Evolutionary conservation across 306 rosid genomes (phyloP).

Genomic region (Senna tora): DNA sequence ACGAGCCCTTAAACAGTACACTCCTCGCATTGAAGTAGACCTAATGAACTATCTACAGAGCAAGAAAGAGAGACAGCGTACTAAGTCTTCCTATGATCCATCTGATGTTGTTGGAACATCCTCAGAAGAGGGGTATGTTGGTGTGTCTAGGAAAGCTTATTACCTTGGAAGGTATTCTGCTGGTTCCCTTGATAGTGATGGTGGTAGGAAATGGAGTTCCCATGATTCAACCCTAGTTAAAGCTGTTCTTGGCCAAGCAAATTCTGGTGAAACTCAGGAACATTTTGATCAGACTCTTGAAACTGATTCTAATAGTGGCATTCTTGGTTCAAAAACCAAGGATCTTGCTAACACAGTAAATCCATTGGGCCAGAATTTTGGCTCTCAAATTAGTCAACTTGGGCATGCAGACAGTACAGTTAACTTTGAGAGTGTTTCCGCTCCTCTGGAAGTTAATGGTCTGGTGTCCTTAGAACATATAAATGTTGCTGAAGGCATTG

Average conservation of each 20-base stretch:
- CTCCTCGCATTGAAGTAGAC: constrained; percentile 99
- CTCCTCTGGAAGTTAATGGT: constrained; percentile 61
- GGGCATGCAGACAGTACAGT: constrained; percentile 56
- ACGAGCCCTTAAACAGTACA: constrained; percentile 91
- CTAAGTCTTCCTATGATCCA: constrained; percentile 85
- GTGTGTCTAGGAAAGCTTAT: constrained; percentile 73
- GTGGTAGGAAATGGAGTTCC: constrained; percentile 95
- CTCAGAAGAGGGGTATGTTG: constrained; percentile 86
- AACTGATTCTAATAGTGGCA: constrained; percentile 54
- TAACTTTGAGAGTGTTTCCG: constrained; percentile 63
- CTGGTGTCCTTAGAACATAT: constrained; percentile 53
- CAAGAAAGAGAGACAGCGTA: constrained; percentile 91
- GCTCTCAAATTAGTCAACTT: constrained; percentile 55
- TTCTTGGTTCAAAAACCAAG: constrained; percentile 55
- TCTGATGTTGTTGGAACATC: constrained; percentile 97
- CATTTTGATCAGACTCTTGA: constrained; percentile 60
- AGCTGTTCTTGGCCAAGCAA: constrained; percentile 59
- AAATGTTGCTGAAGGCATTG: constrained; percentile 57
- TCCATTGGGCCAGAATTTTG: constrained; percentile 55
- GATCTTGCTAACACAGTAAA: constrained; percentile 50
- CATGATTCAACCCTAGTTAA: constrained; percentile 69
- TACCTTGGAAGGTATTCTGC: constrained; percentile 86
- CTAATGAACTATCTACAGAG: constrained; percentile 87
- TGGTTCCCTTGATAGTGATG: constrained; percentile 83
- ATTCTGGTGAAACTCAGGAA: constrained; percentile 67